Base-by-base conservation (phyloP, 495 filamentous ascomycete genomes). In the Baudoinia panamericana region DNA sequence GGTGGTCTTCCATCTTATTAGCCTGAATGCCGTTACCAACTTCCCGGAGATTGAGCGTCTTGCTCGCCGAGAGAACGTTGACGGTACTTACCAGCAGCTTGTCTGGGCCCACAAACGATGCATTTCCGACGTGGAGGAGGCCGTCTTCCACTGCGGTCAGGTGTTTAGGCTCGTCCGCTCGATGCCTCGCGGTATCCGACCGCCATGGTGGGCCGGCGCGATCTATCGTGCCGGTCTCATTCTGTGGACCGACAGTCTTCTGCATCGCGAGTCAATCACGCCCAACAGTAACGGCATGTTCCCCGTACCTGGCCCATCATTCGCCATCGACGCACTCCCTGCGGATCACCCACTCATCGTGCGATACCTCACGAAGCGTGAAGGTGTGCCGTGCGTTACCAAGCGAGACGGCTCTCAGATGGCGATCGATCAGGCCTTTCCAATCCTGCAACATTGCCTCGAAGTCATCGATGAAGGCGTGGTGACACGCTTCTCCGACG, bases 1-100 rank as follows among this genome's bases (percentile, higher is more conserved):
- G n/a, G 65, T 72, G 9, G 66, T 80, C 46, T 78, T 70, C 55
- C 75, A 80, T 45, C 63, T 80, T 21, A 70, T 78, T 41, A 70
- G 63, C 21, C 63, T 80, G 25, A 78, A 78, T 49, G 64, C 67
- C 9, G 59, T 72, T 4, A 68, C 69, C 20, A 69, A 70, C 54
- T 73, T 78, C 47, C 59, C 66, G 5, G 68, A 71, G 41, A 70
- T 78, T 25, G 75, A 80, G 55, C 59, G 65, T 0, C 50, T 76
- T 2, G 72, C 73, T 3, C 63, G 74, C 15, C 56, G 63, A 20
- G 71, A 76, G 28, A 61, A 54, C 26, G 57, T 66, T 36, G 65
- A 69, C 39, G 65, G 63, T 10, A 53, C 61, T 3, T 66, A 63
- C 48, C 64, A 63, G 59, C 66, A 72, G 31, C 48, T 68, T 13